A percentile compares a stretch with the other conserved stretches of the same genome.
phyloP scores from a whole-genome alignment of 208 protist species.

The Naegleria fowleri region DNA sequence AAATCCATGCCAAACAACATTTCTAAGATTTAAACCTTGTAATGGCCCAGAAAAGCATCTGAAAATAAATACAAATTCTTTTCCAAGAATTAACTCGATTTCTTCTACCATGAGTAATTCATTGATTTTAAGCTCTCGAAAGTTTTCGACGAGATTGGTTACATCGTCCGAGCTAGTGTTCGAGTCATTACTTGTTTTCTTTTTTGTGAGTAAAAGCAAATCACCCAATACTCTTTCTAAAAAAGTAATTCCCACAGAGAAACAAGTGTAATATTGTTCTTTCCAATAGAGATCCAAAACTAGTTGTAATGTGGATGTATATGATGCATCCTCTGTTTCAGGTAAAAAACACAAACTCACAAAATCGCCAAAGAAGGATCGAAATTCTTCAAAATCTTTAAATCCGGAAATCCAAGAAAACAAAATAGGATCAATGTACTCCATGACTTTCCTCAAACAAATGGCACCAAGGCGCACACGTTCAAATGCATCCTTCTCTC shows the following conservation, averaged over 20 bases:
- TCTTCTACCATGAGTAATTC: not conserved
- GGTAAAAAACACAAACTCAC: not conserved
- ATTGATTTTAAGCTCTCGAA: slow-evolving; percentile 16
- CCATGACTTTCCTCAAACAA: not conserved
- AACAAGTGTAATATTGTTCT: not conserved
- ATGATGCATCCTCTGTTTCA: not conserved
- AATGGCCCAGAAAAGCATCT: not conserved
- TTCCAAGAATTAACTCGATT: not conserved
- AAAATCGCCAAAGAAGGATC: not conserved
- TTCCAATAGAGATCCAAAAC: not conserved
- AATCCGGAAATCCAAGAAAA: not conserved
- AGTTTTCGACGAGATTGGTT: not conserved
- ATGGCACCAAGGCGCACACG: not conserved
- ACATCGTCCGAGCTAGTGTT: not conserved
- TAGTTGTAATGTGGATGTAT: not conserved
- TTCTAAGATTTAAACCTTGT: slow-evolving; percentile 16
- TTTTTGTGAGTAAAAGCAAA: not conserved
- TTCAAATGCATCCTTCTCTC: not conserved
- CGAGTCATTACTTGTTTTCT: not conserved
- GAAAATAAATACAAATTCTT: slow-evolving; percentile 17
- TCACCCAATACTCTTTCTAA: slow-evolving; percentile 2
- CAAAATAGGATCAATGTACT: not conserved
- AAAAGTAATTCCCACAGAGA: not conserved
- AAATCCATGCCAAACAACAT: slow-evolving; percentile 24
- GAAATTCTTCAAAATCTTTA: not conserved